phyloP scores from a whole-genome alignment of 768 basidiomycete species.

The Astraeus odoratus region DNA sequence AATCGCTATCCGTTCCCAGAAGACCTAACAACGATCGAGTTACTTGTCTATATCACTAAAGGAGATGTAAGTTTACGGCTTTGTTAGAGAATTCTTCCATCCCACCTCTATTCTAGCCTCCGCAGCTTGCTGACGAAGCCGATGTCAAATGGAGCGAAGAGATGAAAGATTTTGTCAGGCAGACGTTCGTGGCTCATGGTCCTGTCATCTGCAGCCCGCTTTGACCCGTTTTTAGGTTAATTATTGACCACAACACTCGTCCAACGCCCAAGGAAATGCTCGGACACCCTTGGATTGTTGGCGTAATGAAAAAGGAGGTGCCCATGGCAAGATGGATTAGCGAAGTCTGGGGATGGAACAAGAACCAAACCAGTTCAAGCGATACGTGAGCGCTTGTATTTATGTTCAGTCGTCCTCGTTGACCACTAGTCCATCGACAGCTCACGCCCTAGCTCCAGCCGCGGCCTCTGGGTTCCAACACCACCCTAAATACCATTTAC shows the following conservation, averaged over 20 bases:
- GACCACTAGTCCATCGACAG: conserved; percentile 9
- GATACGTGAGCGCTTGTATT: conserved; percentile 13
- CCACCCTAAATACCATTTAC: conserved; percentile 5
- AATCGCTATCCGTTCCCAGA: conserved; percentile 94
- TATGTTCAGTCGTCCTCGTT: background rate
- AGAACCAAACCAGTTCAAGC: conserved; percentile 29
- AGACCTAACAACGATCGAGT: conserved; percentile 88
- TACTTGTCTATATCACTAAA: conserved; percentile 83
- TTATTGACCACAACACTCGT: conserved; percentile 57
- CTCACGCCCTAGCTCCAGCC: conserved; percentile 26
- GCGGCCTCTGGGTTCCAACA: conserved; percentile 19
- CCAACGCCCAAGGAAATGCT: conserved; percentile 83
- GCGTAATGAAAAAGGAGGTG: conserved; percentile 72
- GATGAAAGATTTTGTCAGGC: conserved; percentile 89
- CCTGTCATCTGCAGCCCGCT: conserved; percentile 2
- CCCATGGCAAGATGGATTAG: conserved; percentile 88
- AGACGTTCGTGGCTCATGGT: conserved; percentile 44
- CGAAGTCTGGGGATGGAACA: conserved; percentile 77
- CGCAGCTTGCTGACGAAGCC: conserved; percentile 72
- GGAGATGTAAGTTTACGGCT: conserved; percentile 53
- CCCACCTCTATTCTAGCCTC: conserved; percentile 47
- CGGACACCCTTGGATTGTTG: conserved; percentile 74
- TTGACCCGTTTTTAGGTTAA: conserved; percentile 44
- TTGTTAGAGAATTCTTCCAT: conserved; percentile 3
- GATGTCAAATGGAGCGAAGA: conserved; percentile 61